A percentile compares a stretch with the other conserved stretches of the same genome.
Evolutionary conservation across 2,329 filamentous ascomycete genomes (phyloP).

Genomic region (Tetracladium maxilliforme): DNA sequence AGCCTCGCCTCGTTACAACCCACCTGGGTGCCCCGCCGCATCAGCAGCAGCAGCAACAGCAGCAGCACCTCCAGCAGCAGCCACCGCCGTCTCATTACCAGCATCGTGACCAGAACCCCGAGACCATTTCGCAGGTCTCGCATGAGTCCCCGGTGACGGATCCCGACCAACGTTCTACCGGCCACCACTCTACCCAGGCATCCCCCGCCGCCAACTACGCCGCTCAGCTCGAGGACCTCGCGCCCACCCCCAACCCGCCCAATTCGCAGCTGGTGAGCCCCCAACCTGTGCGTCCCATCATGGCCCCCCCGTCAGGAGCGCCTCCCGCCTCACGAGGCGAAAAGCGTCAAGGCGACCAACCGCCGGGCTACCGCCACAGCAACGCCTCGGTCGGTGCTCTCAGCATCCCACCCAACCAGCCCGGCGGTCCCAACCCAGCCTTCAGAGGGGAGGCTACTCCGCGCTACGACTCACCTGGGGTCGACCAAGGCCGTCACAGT

Average conservation of each 20-base stretch:
- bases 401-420: constrained; percentile 20
- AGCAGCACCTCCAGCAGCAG: constrained; percentile 12
- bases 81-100: constrained; percentile 7
- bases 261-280: too few species aligned
- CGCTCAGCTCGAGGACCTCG: too few species aligned
- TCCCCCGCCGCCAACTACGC: constrained; percentile 26
- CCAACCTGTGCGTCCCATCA: too few species aligned
- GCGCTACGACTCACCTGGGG: constrained; percentile 10
- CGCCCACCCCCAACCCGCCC: too few species aligned
- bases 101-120: constrained; percentile 27
- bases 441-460: constrained; percentile 10
- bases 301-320: too few species aligned
- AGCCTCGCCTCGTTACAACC: constrained; percentile 9
- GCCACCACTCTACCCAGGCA: constrained; percentile 26
- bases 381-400: too few species aligned
- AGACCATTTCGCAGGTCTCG: constrained; percentile 47
- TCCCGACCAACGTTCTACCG: constrained; percentile 24
- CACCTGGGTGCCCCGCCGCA: constrained; percentile 5
- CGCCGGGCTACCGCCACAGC: too few species aligned
- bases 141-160: constrained; percentile 42
- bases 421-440: constrained; percentile 15
- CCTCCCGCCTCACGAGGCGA: too few species aligned
- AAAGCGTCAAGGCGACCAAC: too few species aligned
- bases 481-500: constrained; percentile 28
- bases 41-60: constrained; percentile 19